These are phyloP conservation scores for Calonectria crousiana DNA, from an alignment of 2,329 filamentous ascomycete species.

Conservation along the genomic window DNA sequence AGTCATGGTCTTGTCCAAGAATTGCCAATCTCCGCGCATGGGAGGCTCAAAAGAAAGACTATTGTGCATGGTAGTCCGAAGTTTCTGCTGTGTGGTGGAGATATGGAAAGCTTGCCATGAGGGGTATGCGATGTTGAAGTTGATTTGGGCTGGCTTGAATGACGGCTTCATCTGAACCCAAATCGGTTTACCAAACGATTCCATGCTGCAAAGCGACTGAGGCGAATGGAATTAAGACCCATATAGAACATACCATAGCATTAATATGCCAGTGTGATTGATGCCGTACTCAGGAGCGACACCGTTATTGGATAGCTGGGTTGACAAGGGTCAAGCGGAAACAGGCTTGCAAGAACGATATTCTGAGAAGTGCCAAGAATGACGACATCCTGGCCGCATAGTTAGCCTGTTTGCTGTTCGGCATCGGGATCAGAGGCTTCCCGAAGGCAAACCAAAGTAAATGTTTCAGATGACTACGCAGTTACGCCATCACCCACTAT, in stretches of 20 bases:
- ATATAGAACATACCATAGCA: neutral
- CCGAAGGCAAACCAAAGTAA: neutral
- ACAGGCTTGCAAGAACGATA: neutral
- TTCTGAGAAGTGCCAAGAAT: neutral
- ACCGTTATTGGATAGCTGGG: neutral
- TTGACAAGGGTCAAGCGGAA: neutral
- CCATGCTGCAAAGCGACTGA: neutral
- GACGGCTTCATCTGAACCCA: constrained; percentile 14
- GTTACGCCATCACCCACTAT: neutral
- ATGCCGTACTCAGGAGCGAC: neutral
- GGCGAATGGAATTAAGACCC: neutral
- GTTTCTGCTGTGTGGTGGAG: constrained; percentile 10
- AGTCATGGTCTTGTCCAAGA: neutral
- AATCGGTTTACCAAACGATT: neutral
- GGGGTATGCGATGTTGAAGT: constrained; percentile 1
- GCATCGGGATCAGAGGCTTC: neutral
- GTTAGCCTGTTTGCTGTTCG: neutral
- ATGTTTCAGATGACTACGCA: neutral
- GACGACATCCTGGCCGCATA: neutral
- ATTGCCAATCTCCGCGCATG: neutral
- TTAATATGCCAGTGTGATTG: neutral
- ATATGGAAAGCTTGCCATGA: neutral
- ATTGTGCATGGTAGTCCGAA: constrained; percentile 18
- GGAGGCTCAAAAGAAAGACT: constrained; percentile 19
- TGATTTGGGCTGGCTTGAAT: constrained; percentile 23